A percentile compares a stretch with the other conserved stretches of the same genome.
These are phyloP conservation scores for Trametes versicolor DNA, from an alignment of 1,284 basidiomycete genomes.

Conservation along the genomic window DNA sequence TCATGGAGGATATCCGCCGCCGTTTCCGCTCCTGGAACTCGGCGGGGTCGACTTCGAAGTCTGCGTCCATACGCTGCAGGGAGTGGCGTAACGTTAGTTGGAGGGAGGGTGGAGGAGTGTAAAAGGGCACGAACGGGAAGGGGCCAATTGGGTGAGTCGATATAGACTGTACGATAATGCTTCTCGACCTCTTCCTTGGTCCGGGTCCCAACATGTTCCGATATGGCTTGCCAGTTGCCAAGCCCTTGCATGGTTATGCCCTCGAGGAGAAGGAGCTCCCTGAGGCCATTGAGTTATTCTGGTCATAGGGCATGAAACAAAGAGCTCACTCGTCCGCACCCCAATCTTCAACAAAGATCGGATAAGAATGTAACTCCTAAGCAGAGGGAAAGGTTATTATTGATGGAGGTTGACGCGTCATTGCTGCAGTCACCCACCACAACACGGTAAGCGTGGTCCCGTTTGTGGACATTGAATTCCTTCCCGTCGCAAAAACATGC, in stretches of 20 bases:
- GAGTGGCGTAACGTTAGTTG: slow-evolving; percentile 8
- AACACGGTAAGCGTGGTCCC: slow-evolving; percentile 92
- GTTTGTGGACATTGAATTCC: slow-evolving; percentile 89
- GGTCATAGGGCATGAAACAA: no score
- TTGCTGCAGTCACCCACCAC: slow-evolving; percentile 67
- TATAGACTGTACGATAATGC: slow-evolving; percentile 89
- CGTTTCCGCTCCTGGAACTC: slow-evolving; percentile 91
- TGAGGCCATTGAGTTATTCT: slow-evolving; percentile 41
- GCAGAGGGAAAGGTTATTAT: slow-evolving; percentile 69
- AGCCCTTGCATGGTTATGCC: slow-evolving; percentile 91
- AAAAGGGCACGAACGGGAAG: slow-evolving; percentile 65
- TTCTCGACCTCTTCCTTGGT: slow-evolving; percentile 95
- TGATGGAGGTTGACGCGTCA: slow-evolving; percentile 69
- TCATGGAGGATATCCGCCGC: slow-evolving; percentile 80
- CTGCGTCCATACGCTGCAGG: slow-evolving; percentile 67
- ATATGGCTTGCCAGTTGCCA: slow-evolving; percentile 98
- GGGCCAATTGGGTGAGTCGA: slow-evolving; percentile 83
- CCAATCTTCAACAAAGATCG: slow-evolving; percentile 96
- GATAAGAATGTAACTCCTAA: slow-evolving; percentile 95
- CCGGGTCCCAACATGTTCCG: slow-evolving; percentile 95
- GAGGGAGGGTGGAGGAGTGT: slow-evolving; percentile 23
- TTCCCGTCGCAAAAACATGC: slow-evolving; percentile 93
- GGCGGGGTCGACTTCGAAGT: slow-evolving; percentile 80
- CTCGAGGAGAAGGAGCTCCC: slow-evolving; percentile 91
- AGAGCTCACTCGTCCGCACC: slow-evolving; percentile 91